Conservation (phyloP, 2,329 filamentous ascomycete genomes). For the Paraphoma sp. region DNA sequence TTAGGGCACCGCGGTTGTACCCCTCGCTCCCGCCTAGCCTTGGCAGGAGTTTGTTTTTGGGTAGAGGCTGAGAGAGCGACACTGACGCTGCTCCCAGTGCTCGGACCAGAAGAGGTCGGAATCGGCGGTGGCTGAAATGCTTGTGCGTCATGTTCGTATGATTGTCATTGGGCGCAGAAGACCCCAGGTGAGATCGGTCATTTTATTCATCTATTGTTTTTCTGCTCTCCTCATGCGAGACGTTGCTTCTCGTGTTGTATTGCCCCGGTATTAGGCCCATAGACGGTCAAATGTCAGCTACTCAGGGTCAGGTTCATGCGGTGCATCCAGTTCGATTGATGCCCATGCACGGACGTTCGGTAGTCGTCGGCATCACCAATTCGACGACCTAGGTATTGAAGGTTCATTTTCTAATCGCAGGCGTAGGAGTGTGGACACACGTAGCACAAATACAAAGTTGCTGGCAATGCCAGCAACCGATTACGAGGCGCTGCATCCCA, state of each 20-base stretch:
- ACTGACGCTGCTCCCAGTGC: slow-evolving; percentile 46
- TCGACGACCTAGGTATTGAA: slow-evolving; percentile 5
- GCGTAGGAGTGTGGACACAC: slow-evolving; percentile 17
- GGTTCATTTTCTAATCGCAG: slow-evolving; percentile 32
- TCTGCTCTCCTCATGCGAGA: slow-evolving; percentile 34
- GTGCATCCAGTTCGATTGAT: slow-evolving; percentile 37
- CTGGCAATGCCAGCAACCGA: too few relatives aligned
- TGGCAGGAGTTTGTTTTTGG: slow-evolving; percentile 47
- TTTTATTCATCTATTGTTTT: slow-evolving; percentile 37
- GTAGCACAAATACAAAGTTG: slow-evolving; percentile 36
- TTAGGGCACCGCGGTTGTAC: slow-evolving; percentile 44
- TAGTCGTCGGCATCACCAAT: slow-evolving; percentile 30
- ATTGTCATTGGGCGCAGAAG: slow-evolving; percentile 38
- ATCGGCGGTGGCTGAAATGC: slow-evolving; percentile 48
- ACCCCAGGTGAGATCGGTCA: slow-evolving; percentile 32
- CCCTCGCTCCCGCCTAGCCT: slow-evolving; percentile 47
- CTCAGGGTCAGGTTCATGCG: slow-evolving; percentile 34
- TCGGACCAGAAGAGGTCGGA: slow-evolving; percentile 46
- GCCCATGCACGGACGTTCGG: slow-evolving; percentile 37
- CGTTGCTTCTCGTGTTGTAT: slow-evolving; percentile 41
- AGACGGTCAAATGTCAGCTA: slow-evolving; percentile 30
- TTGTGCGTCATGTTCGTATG: slow-evolving; percentile 45
- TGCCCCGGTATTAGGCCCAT: slow-evolving; percentile 33
- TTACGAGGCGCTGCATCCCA: too few relatives aligned
- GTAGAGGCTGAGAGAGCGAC: slow-evolving; percentile 45